These are phyloP conservation scores for Staphylotrichum longicolle DNA, from an alignment of 495 filamentous ascomycete species.

Conservation along the genomic window DNA sequence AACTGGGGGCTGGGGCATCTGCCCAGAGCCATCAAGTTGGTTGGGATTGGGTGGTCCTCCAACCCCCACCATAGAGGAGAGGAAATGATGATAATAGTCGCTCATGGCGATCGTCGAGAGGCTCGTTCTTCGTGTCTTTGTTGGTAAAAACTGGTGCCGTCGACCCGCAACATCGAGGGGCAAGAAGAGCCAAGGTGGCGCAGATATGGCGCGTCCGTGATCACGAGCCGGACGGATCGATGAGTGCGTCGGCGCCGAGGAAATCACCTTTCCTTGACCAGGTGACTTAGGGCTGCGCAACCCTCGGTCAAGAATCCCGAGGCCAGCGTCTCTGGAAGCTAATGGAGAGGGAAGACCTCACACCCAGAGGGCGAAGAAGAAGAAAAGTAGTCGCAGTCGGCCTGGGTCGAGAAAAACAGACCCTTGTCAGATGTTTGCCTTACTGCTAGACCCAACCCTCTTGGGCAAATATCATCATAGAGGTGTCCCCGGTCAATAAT, in stretches of 20 bases:
- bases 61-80: constrained; percentile 46
- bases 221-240: background rate
- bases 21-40: constrained; percentile 38
- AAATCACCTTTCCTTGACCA: background rate
- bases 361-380: background rate
- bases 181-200: constrained; percentile 1
- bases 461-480: background rate
- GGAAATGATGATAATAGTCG: constrained; percentile 50
- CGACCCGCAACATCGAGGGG: background rate
- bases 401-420: background rate
- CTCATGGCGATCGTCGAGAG: constrained; percentile 36
- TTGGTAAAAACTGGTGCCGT: background rate
- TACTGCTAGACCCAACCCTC: background rate
- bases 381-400: background rate
- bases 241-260: background rate
- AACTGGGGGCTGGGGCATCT: constrained; percentile 35
- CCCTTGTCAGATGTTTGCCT: constrained; percentile 7
- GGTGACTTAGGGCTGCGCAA: constrained; percentile 4
- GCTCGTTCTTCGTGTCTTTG: background rate
- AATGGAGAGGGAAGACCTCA: background rate
- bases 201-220: background rate
- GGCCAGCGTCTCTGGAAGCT: constrained; percentile 10
- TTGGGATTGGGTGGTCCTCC: constrained; percentile 37
- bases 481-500: constrained; percentile 11
- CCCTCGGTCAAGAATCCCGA: background rate